These are phyloP conservation scores for Xylariaceae sp. DNA, from an alignment of 2,329 filamentous ascomycete species.

Conservation along the genomic window DNA sequence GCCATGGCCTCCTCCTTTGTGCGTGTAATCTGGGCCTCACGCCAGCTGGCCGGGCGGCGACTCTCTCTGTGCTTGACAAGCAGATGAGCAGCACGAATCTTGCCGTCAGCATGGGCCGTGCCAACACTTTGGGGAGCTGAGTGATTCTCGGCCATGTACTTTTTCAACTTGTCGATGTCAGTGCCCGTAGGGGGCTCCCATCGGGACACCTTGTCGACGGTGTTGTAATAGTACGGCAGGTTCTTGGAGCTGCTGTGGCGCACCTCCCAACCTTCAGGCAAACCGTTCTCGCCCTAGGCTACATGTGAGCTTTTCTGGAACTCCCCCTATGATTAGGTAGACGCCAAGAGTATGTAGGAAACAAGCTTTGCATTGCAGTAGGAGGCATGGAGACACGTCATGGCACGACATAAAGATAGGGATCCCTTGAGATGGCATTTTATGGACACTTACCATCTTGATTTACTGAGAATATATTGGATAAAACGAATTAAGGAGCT, in stretches of 20 bases:
- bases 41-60: conserved; percentile 87
- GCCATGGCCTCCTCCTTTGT: conserved; percentile 78
- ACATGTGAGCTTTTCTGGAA: conserved; percentile 8
- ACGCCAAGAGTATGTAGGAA: not conserved
- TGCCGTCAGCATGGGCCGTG: conserved; percentile 53
- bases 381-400: not conserved
- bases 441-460: conserved; percentile 16
- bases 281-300: conserved; percentile 64
- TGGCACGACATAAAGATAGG: not conserved
- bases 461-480: not conserved
- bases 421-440: not conserved
- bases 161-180: conserved; percentile 86
- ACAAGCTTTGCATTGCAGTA: not conserved
- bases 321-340: not conserved
- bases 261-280: conserved; percentile 88
- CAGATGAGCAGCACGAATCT: conserved; percentile 89
- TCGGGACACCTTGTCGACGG: conserved; percentile 75
- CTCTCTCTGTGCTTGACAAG: conserved; percentile 90
- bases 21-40: conserved; percentile 81
- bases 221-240: conserved; percentile 98
- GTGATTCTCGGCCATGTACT: conserved; percentile 88
- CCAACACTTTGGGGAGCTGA: conserved; percentile 48
- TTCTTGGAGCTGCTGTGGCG: conserved; percentile 98
- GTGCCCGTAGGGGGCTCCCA: conserved; percentile 91
- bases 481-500: not conserved